These are phyloP conservation scores for Dentipellis sp. DNA, from an alignment of 768 basidiomycete species.

Conservation along the genomic window DNA sequence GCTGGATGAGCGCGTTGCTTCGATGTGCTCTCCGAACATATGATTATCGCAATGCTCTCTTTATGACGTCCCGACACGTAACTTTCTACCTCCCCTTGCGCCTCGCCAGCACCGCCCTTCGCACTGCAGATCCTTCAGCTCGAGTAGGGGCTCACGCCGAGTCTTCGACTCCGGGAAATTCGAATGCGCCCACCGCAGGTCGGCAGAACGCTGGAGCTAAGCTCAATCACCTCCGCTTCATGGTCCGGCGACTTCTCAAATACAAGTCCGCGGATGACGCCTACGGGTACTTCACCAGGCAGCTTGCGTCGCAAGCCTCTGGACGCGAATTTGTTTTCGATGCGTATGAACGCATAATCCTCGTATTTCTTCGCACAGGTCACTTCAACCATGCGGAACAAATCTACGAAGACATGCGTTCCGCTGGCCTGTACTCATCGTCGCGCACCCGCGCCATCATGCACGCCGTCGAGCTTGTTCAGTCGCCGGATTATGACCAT, in stretches of 20 bases:
- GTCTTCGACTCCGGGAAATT: no score
- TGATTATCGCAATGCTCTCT: neutral
- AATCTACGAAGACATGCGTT: conserved; percentile 33
- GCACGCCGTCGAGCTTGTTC: conserved; percentile 23
- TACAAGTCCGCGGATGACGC: neutral
- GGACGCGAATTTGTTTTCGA: conserved; percentile 3
- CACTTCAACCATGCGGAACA: conserved; percentile 28
- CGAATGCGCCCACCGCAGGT: neutral
- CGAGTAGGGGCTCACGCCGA: neutral
- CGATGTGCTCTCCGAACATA: neutral
- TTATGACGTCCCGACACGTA: neutral
- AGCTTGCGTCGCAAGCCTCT: neutral
- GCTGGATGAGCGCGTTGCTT: neutral
- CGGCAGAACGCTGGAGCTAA: neutral
- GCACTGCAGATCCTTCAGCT: neutral
- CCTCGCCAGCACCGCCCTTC: neutral
- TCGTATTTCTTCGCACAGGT: conserved; percentile 30
- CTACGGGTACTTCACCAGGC: neutral
- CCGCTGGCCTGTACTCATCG: conserved; percentile 29
- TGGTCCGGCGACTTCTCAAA: neutral
- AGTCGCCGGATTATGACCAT: conserved; percentile 14
- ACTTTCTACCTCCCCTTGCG: neutral
- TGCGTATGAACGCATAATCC: conserved; percentile 29
- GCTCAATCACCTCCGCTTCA: neutral
- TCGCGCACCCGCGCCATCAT: conserved; percentile 32